Evolutionary conservation across 345 rosid species (phyloP), one percentile per base, ranked within the genome.

Genomic region (Nephelium lappaceum): DNA sequence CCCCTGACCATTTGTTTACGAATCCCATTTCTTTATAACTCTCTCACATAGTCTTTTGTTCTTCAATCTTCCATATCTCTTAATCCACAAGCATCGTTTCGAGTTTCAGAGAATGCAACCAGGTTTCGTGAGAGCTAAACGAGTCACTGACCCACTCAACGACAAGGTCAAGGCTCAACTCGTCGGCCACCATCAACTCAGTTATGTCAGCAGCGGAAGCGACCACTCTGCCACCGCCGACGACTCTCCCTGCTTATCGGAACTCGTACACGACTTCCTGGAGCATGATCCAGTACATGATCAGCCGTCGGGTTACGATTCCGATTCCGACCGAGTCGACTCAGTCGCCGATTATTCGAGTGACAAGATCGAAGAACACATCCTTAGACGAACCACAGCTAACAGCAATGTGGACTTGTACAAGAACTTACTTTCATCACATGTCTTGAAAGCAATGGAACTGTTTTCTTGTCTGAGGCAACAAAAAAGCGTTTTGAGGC

Each of bases 191-290:
- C 72, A 41, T 23, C 83, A 49, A 19, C 79, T 83, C 77, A 77
- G 87, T 78, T 82, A 85, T 57, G 82, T 42, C 63, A 95, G 95
- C 84, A 91, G 97, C 81, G 97, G 96, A 18, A 92, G 98, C 79
- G 96, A 95, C 7, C 93, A 92, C 45, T 92, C 95, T 43, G 89
- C 79, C 21, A 86, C 82, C 60, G 84, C 60, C 18, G 87, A 81
- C 38, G 91, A 89, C 61, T 90, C 88, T 0, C 93, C 94, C 19
- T 92, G 93, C 82, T 89, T 95, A 23, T 92, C 98, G 10, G 89
- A 89, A 43, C 97, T 95, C 27, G 94, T 95, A 14, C 90, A 91
- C 75, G 85, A 86, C 24, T 95, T 95, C 79, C 85, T 95, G 24
- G 95, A 92, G 65, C 89, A 85, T 27, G 86, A 83, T 31, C 36